A percentile compares a stretch with the other conserved stretches of the same genome.
Evolutionary conservation across 73 alveolate species (phyloP).

Genomic region (Tetrahymena borealis): DNA sequence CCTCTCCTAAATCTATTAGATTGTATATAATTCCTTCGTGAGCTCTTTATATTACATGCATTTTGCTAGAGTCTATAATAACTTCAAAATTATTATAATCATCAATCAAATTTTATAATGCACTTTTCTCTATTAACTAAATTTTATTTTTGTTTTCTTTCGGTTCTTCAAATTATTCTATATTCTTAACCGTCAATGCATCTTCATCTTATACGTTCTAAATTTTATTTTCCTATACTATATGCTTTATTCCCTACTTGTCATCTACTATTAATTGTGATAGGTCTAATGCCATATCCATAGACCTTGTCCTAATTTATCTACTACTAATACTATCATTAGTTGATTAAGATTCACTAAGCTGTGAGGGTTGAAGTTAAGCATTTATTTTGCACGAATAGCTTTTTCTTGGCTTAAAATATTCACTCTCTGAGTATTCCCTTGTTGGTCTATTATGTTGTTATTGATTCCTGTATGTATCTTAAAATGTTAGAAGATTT

Average conservation of each 20-base stretch:
- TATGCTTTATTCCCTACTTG: too few species aligned
- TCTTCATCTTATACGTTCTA: too few species aligned
- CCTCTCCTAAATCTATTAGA: neutral
- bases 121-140: neutral
- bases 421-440: neutral
- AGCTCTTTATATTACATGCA: neutral
- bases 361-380: neutral
- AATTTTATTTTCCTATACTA: too few species aligned
- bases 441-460: neutral
- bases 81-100: neutral
- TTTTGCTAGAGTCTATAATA: neutral
- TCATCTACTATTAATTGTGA: too few species aligned
- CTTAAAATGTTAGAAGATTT: neutral
- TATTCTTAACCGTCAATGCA: too few species aligned
- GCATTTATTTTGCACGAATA: neutral
- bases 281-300: neutral
- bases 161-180: too few species aligned
- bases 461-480: neutral
- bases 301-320: neutral
- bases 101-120: neutral
- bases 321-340: neutral
- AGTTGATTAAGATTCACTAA: neutral
- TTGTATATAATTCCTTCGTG: neutral
- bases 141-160: neutral
- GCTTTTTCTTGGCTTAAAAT: neutral